Evolutionary conservation across 2,329 filamentous ascomycete species (phyloP), one percentile per base, ranked within the genome.

Genomic region (Elsinoe fawcettii): DNA sequence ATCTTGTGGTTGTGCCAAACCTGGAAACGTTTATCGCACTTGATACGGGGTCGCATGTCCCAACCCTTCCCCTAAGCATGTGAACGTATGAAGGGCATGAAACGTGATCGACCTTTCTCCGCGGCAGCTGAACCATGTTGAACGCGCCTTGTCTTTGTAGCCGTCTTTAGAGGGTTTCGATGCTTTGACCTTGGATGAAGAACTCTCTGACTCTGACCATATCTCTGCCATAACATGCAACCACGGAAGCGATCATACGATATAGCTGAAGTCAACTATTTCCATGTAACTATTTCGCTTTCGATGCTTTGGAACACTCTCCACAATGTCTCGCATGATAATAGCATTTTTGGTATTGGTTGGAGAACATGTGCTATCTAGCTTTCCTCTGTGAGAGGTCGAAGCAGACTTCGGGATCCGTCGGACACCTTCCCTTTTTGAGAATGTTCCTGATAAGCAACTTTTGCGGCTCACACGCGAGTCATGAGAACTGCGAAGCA

Each of bases 1-100:
- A 53, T 53, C 49, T 53, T 11, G 49, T 36, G 32, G 30, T 53
- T n/a, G 25, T 36, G 2, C 49, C 49, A 25, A 53, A 53, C 49
- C n/a, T 37, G 49, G 49, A 32, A 53, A 53, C 14, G 49, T 34
- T 53, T 53, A 53, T 53, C 49, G 30, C 16, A 36, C n/a, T n/a
- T 25, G 32, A 37, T 36, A 53, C 49, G 49, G n/a, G 49, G 49
- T 14, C 32, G 20, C 32, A 20, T 16, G 16, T 53, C 32, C 32
- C 32, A 16, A 36, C 27, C 49, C 32, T 20, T 37, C 11, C 34
- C 34, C 49, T 36, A 23, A 16, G 18, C 32, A 36, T 37, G 49
- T 37, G 49, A 53, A 37, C 30, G n/a, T 37, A 18, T 14, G n/a
- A 25, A 36, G 30, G 30, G 34, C 32, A 11, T 23, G 16, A 18